Percentiles rank a stretch among this genome's conserved stretches.
These are phyloP conservation scores for Lophium mytilinum DNA, from an alignment of 495 filamentous ascomycete species.

Conservation along the genomic window DNA sequence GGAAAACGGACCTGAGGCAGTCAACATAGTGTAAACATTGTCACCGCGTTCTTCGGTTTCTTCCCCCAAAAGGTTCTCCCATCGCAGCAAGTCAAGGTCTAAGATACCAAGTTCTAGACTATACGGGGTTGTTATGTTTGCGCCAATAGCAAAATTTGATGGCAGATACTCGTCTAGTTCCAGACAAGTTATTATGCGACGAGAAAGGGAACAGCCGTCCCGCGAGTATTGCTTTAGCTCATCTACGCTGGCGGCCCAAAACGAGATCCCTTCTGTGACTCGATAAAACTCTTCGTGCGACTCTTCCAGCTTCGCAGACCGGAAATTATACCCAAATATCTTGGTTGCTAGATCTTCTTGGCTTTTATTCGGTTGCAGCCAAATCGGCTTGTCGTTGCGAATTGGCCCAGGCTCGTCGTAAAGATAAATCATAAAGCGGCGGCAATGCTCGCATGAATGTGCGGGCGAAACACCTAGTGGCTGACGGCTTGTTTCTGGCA, in stretches of 20 bases:
- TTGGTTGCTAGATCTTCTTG: neutral
- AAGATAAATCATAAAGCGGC: neutral
- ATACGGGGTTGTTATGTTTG: neutral
- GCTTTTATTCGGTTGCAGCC: neutral
- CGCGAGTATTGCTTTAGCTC: neutral
- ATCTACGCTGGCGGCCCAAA: neutral
- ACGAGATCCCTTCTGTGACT: neutral
- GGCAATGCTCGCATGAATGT: neutral
- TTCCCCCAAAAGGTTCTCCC: neutral
- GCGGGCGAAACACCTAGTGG: neutral
- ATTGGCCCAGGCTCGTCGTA: neutral
- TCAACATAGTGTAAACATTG: neutral
- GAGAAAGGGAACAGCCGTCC: neutral
- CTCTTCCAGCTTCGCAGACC: neutral
- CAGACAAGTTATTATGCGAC: neutral
- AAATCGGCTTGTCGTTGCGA: neutral
- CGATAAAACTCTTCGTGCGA: neutral
- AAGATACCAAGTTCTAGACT: neutral
- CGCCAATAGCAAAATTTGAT: neutral
- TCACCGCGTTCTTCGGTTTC: neutral
- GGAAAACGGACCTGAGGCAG: neutral
- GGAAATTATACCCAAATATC: neutral
- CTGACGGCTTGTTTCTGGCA: no score
- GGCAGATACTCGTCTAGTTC: neutral
- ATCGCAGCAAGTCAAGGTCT: neutral